phyloP scores from a whole-genome alignment of 2,329 filamentous ascomycete genomes.

The Aspergillus sp. region DNA sequence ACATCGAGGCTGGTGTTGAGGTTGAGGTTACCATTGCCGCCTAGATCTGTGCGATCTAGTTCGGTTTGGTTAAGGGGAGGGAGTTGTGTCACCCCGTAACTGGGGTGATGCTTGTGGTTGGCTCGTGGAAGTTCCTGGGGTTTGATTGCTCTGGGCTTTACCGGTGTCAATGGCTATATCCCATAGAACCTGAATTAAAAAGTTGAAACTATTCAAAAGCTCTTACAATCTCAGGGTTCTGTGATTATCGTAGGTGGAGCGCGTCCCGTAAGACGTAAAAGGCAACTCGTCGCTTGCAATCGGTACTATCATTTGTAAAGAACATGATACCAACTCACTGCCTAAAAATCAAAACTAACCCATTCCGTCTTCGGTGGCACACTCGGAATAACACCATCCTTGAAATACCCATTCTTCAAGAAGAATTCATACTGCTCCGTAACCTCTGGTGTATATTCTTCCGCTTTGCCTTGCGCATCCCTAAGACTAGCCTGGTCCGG shows the following conservation, averaged over 20 bases:
- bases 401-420: conserved; percentile 58
- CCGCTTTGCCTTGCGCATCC: conserved; percentile 44
- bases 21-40: conserved; percentile 47
- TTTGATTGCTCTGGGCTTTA: conserved; percentile 8
- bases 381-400: conserved; percentile 63
- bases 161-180: conserved; percentile 18
- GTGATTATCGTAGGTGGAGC: neutral
- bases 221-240: neutral
- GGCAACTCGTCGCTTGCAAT: neutral
- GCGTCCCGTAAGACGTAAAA: neutral
- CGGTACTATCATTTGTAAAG: neutral
- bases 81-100: conserved; percentile 11
- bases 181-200: conserved; percentile 22
- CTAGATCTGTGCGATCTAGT: conserved; percentile 28
- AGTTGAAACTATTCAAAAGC: conserved; percentile 14
- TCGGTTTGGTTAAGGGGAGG: conserved; percentile 18
- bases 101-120: conserved; percentile 7
- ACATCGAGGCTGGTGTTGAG: conserved; percentile 48
- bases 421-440: conserved; percentile 59
- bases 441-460: conserved; percentile 45
- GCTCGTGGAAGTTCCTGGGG: conserved; percentile 1
- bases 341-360: conserved; percentile 63
- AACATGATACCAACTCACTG: neutral
- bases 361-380: conserved; percentile 71
- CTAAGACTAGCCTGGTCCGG: conserved; percentile 43